These are phyloP conservation scores for Mortierella antarctica DNA, from an alignment of 192 early-diverging fungal species.

Conservation along the genomic window DNA sequence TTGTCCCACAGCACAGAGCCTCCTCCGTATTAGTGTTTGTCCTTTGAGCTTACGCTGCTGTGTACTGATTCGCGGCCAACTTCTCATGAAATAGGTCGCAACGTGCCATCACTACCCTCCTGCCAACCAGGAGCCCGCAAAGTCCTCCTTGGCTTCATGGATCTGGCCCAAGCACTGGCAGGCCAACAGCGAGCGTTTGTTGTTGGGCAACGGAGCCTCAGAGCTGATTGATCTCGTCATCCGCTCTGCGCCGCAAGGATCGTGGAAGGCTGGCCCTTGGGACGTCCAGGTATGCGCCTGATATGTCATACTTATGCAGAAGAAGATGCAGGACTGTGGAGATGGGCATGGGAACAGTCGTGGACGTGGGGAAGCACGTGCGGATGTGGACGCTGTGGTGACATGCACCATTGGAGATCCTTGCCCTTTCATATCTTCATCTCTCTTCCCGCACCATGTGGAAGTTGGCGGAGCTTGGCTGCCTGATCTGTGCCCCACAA, in stretches of 20 bases:
- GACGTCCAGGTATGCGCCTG: constrained; percentile 65
- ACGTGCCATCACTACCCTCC: constrained; percentile 91
- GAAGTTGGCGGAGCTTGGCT: no score
- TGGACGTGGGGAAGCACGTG: neutral
- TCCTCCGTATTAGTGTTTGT: neutral
- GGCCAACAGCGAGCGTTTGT: constrained; percentile 69
- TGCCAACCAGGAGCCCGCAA: constrained; percentile 92
- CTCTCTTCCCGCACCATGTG: no score
- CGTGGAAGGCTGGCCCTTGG: constrained; percentile 91
- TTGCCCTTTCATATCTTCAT: neutral
- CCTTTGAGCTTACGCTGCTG: no score
- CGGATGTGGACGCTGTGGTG: neutral
- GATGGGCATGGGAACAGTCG: neutral
- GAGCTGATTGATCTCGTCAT: constrained; percentile 92
- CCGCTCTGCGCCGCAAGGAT: constrained; percentile 76
- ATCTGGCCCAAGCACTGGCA: constrained; percentile 75
- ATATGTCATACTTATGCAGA: neutral
- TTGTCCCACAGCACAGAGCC: neutral
- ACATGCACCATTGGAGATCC: neutral
- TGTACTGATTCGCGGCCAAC: neutral
- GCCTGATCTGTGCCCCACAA: no score
- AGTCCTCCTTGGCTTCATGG: constrained; percentile 81
- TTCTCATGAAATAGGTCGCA: constrained; percentile 50
- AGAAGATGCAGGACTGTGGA: neutral
- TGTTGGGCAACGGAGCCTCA: constrained; percentile 91